Base-by-base conservation (phyloP, 768 basidiomycete species). In the Lactarius sanguifluus region DNA sequence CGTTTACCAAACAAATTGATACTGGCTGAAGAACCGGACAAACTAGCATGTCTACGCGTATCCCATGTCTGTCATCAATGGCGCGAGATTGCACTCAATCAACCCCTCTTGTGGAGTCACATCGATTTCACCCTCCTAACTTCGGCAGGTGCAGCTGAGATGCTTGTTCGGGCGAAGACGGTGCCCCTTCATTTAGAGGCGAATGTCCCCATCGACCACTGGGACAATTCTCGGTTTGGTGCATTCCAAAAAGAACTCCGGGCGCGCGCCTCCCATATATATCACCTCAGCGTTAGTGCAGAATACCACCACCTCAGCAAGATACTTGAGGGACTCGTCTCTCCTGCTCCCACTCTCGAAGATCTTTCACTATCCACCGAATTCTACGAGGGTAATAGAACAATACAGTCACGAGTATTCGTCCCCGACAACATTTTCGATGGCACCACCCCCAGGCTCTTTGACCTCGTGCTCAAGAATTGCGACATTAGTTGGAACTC, bases 401-500 rank as follows among this genome's bases (percentile, higher is more conserved):
- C 25, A 18, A 4, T 28, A 16, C 1, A 3, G 5, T 0, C 8
- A 25, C 28, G 7, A 30, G 54, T 16, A 32, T 8, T 10, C 15
- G 4, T 30, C 16, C 38, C 58, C 16, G n/a, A 50, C 47, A 23
- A 7, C 12, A 2, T 50, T 23, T 59, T 65, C 34, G 57, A 9
- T n/a, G 59, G 38, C 2, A 8, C 18, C 25, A 25, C 59, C 8
- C 64, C 64, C 18, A 65, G 52, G 36, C 58, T 65, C 30, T 28
- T 13, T 34, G 47, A n/a, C 13, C 32, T 65, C 32, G 18, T 43
- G 12, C 47, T 65, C 13, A 2, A 8, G 1, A 50, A 50, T 3
- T 60, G 34, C 34, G 38, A 60, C 23, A 54, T 65, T 36, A 23
- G 38, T 25, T 65, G 64, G 59, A 23, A 20, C 9, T 65, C 64